These are phyloP conservation scores for Plectranthus barbatus DNA, from an alignment of 257 asterid species.

Conservation along the genomic window DNA sequence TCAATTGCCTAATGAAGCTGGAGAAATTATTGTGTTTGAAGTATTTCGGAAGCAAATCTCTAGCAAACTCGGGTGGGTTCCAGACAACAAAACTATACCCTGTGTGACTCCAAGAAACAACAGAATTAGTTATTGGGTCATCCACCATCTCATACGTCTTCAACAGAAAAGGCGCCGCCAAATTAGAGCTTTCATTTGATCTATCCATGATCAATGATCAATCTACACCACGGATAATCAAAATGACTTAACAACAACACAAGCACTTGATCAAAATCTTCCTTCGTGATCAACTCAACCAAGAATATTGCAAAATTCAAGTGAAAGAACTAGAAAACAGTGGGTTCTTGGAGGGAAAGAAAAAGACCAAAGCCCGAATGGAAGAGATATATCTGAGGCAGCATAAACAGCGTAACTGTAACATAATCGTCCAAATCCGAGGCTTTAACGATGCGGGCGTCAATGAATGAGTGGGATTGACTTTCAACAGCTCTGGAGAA, in stretches of 20 bases:
- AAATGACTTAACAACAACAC: neutral
- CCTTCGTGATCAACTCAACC: neutral
- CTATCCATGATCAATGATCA: conserved; percentile 51
- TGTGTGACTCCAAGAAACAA: conserved; percentile 72
- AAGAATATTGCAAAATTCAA: too few species aligned
- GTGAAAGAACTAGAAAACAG: neutral
- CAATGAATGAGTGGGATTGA: conserved; percentile 1
- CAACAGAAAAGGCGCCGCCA: conserved; percentile 84
- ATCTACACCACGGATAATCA: neutral
- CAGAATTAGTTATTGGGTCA: conserved; percentile 40
- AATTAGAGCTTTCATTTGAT: conserved; percentile 42
- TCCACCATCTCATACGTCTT: too few species aligned
- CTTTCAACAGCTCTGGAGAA: conserved; percentile 6
- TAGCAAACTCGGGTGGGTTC: conserved; percentile 83
- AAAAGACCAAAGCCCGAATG: conserved; percentile 4
- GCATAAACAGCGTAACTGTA: neutral
- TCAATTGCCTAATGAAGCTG: too few species aligned
- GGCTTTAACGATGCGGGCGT: conserved; percentile 16
- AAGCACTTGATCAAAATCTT: neutral
- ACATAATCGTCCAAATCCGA: conserved; percentile 3
- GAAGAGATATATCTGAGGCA: conserved; percentile 4
- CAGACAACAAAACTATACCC: too few species aligned
- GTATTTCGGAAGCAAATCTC: conserved; percentile 74
- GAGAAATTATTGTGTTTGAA: too few species aligned
- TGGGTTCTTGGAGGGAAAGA: conserved; percentile 19